Base-by-base conservation (phyloP, 176 grass and related monocot genomes). In the Juncus inflexus region DNA sequence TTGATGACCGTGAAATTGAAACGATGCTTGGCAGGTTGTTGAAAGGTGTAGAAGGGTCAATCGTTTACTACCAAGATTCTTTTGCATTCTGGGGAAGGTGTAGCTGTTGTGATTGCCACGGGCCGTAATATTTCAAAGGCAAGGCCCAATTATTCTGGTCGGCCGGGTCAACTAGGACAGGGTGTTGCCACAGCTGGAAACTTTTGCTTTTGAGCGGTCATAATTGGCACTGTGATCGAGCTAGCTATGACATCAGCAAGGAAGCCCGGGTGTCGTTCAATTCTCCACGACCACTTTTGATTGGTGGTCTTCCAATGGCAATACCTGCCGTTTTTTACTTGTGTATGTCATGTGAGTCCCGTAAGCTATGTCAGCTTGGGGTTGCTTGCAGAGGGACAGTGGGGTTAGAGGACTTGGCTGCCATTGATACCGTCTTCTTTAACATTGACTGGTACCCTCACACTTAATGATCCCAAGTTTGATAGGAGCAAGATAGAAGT, bases 401-500 rank as follows among this genome's bases (percentile, higher is more conserved):
- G 49, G 65, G 35, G 12, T 52, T 69, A 36, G 65, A 69, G 53
- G 65, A 55, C 43, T 69, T 69, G 65, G 65, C 65, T 52, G 37
- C 49, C 11, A 52, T 69, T 11, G 45, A 69, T 69, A 52, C 11
- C 3, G 50, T 69, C 6, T 52, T 69, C 43, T 69, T 69, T 37
- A 69, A 69, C 15, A 51, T 53, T 53, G 65, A 69, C 65, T 3
- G 65, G 65, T 3, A 69, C 65, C 37, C 36, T 69, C 49, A 69
- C 41, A 69, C 38, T 47, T 52, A 69, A 68, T 8, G 52, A 68
- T 3, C 65, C 51, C 43, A 69, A 4, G 61, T 84, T 84, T 58
- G 14, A 19, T 0, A 28, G 11, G 10, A 61, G 79, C 70, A 84
- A 71, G 70, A 76, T 84, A 70, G 63, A 76, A 40, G 28, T 84